Evolutionary conservation across 257 asterid species (phyloP), one percentile per base, ranked within the genome.

Genomic region (Scutellaria baicalensis): DNA sequence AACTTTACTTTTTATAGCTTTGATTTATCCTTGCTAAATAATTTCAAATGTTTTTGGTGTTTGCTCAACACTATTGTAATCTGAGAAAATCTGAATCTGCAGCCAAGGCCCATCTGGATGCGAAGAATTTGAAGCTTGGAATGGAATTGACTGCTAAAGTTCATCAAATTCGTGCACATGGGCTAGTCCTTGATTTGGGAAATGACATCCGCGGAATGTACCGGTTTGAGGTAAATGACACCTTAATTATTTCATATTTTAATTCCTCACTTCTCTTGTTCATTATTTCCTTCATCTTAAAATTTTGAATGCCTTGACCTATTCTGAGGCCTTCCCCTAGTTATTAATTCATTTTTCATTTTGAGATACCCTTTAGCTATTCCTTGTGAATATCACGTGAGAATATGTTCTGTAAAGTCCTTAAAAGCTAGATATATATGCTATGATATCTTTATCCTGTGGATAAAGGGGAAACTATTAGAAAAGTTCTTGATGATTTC

Each of bases 161-260:
- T 77, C 90, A 83, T 74, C 91, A 89, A 82, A 77, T 87, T 64
- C 97, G 97, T 61, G 80, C 89, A 59, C 96, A 61, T 5, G 99
- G 97, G 63, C 80, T 93, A 49, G 99, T 93, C 76, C 96, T 93
- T 27, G 96, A 91, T 69, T 85, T 92, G 83, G 96, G 96, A 59
- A 85, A 89, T 60, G 95, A 81, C 44, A 23, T 91, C 39, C 95
- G 82, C 58, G 99, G 95, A 56, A 91, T 91, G 97, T 84, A 84
- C 76, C 91, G 86, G 23, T 93, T 91, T 77, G 88, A 91, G 99
- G 99, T 93, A 80, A 71, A 68, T 70, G 12, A 51, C 45, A 20
- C 40, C 51, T 77, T 33, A 45, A n/a, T n/a, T 14, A 31, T 13
- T 17, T 43, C 13, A 9, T 33, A 14, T 48, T 58, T 59, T 39